phyloP scores from a whole-genome alignment of 495 filamentous ascomycete species.

The Tuber borchii region DNA sequence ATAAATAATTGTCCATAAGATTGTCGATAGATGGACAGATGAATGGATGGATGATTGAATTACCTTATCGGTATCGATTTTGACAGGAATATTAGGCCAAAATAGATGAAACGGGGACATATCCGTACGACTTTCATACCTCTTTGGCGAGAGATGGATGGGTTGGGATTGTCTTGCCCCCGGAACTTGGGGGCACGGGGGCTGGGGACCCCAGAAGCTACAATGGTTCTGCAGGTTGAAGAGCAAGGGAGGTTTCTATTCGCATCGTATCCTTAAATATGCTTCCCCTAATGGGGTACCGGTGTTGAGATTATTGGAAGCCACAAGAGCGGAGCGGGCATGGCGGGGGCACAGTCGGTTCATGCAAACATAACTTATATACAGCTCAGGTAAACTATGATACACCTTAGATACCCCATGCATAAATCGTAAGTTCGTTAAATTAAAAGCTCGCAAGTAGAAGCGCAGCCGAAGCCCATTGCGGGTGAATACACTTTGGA shows the following conservation, averaged over 20 bases:
- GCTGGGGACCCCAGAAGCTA: constrained; percentile 72
- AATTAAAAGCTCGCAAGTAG: constrained; percentile 54
- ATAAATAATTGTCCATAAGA: neutral
- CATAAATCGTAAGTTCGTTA: neutral
- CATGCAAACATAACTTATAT: constrained; percentile 52
- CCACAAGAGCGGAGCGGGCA: constrained; percentile 58
- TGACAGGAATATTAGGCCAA: constrained; percentile 61
- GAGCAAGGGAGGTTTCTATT: constrained; percentile 49
- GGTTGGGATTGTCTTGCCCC: constrained; percentile 71
- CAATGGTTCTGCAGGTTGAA: constrained; percentile 80
- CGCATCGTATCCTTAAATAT: neutral
- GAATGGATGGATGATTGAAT: neutral
- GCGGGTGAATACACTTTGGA: constrained; percentile 60
- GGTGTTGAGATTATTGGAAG: neutral
- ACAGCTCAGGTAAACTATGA: constrained; percentile 14
- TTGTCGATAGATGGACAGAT: neutral
- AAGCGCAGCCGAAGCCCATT: constrained; percentile 62
- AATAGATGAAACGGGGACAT: constrained; percentile 58
- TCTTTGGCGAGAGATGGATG: constrained; percentile 73
- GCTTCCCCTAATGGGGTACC: neutral
- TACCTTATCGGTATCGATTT: constrained; percentile 8
- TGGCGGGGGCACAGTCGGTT: constrained; percentile 69
- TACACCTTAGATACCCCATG: neutral
- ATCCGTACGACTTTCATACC: constrained; percentile 67
- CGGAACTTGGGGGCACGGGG: constrained; percentile 63